phyloP scores from a whole-genome alignment of 805 yeast genomes.

The Candida odintsovae region DNA sequence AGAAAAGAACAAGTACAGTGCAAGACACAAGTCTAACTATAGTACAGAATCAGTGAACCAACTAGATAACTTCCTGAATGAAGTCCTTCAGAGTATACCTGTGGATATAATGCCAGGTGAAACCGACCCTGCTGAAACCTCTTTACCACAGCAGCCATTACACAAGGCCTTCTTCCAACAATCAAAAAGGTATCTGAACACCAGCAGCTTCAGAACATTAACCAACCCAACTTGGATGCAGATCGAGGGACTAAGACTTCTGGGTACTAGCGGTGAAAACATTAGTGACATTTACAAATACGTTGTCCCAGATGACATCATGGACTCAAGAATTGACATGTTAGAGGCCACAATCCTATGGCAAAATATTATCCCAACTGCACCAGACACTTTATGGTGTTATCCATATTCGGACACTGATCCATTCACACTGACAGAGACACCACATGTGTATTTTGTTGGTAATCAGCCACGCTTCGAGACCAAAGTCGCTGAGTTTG shows the following conservation, averaged over 20 bases:
- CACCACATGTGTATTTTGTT: conserved; percentile 81
- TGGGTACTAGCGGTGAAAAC: conserved; percentile 85
- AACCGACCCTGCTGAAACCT: conserved; percentile 76
- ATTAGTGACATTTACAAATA: conserved; percentile 74
- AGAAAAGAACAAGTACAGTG: conserved; percentile 34
- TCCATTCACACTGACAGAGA: conserved; percentile 73
- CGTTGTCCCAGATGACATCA: conserved; percentile 33
- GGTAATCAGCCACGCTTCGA: conserved; percentile 76
- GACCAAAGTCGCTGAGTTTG: conserved; percentile 34
- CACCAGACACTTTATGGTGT: conserved; percentile 92
- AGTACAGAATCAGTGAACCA: conserved; percentile 41
- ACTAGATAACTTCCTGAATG: conserved; percentile 56
- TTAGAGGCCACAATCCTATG: conserved; percentile 68
- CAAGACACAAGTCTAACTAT: conserved; percentile 48
- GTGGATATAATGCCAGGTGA: conserved; percentile 81
- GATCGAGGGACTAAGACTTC: conserved; percentile 45
- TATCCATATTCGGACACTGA: conserved; percentile 75
- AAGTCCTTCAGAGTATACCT: conserved; percentile 54
- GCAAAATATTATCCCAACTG: conserved; percentile 90
- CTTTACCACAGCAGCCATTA: conserved; percentile 88
- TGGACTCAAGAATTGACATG: conserved; percentile 39
- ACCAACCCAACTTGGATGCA: conserved; percentile 78
- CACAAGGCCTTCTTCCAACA: conserved; percentile 65
- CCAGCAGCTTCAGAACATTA: conserved; percentile 32
- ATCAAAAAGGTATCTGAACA: conserved; percentile 36